Base-by-base conservation (phyloP, 176 grass and related monocot species). In the Aegilops tauschii region DNA sequence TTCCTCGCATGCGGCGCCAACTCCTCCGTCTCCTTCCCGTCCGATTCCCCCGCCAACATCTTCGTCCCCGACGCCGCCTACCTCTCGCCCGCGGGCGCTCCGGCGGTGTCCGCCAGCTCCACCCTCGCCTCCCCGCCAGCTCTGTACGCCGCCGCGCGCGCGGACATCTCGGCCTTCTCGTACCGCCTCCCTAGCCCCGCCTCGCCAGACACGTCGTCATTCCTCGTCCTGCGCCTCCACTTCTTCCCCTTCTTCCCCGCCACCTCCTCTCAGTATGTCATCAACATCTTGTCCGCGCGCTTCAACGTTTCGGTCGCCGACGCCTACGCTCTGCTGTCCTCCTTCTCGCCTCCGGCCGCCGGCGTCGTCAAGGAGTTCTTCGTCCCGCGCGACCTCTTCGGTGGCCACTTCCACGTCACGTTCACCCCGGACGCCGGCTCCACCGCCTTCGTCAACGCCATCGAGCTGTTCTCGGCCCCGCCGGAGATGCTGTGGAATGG, bases 211-310 rank as follows among this genome's bases (percentile, higher is more conserved):
- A 45, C 61, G 76, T 29, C 71, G 3, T 29, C 23, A 0, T 86
- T 61, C 21, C 49, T 92, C 79, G 81, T 98, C 67, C 90, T 98
- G 64, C 93, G 96, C 66, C 86, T 98, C 79, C 93, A 98, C 78
- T 95, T 98, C 83, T 73, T 86, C 71, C 93, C 92, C 3, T 92
- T 93, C 80, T 7, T 5, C 12, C 23, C 31, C 31, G 31, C 31
- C 88, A 4, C 20, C 87, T 49, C 71, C 16, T 37, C 42, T 29
- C 12, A 74, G 12, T 42, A 25, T 42, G 47, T 70, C 3, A 14
- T 8, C 12, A 40, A 67, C 58, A 34, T 94, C 89, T 71, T 71
- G 14, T 64, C 86, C 1, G 69, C 91, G 4, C 62, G 56, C 8
- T 98, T 98, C 84, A 25, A 44, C 8, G 91, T 98, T 44, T 62